Percentiles rank a stretch among this genome's conserved stretches.
These are phyloP conservation scores for Hypoxylon rubiginosum DNA, from an alignment of 2,329 filamentous ascomycete genomes.

Conservation along the genomic window DNA sequence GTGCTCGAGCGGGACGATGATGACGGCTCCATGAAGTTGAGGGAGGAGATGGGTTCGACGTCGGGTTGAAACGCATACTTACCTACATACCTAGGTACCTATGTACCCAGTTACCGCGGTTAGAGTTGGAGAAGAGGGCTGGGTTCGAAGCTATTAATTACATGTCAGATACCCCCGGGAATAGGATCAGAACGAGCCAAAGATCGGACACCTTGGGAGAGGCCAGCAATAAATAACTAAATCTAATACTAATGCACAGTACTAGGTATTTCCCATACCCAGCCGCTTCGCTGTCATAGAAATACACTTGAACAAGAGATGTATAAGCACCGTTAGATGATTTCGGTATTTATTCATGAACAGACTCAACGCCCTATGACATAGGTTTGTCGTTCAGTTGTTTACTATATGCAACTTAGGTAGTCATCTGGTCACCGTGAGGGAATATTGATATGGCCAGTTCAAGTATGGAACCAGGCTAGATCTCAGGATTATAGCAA, in stretches of 20 bases:
- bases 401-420: background rate
- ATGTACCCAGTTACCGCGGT: too few species aligned
- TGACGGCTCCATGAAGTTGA: background rate
- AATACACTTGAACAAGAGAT: background rate
- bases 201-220: background rate
- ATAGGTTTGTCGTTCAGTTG: background rate
- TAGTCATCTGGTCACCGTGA: background rate
- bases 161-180: background rate
- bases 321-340: background rate
- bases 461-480: background rate
- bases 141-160: background rate
- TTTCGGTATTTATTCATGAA: background rate
- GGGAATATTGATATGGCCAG: background rate
- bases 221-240: background rate
- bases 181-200: background rate
- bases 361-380: too few species aligned
- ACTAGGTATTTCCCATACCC: background rate
- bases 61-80: background rate
- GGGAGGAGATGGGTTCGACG: slow-evolving; percentile 13
- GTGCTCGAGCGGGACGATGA: slow-evolving; percentile 49
- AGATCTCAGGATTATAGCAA: background rate
- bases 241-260: background rate
- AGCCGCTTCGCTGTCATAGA: background rate
- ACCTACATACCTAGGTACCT: too few species aligned
- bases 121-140: background rate